Conservation (phyloP, 495 filamentous ascomycete species). For the Podospora pseudoanserina region DNA sequence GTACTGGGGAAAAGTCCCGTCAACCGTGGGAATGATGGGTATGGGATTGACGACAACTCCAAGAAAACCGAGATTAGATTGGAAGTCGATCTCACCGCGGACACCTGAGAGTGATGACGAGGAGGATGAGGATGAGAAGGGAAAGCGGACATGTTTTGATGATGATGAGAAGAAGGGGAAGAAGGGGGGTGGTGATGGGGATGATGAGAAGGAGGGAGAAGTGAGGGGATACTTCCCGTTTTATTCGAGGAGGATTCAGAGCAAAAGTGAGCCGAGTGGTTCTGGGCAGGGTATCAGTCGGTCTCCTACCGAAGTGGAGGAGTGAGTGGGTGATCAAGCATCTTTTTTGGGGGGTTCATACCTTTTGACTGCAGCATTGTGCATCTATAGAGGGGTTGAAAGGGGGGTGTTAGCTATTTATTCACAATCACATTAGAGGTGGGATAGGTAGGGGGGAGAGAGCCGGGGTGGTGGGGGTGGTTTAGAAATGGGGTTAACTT, state of each 20-base stretch:
- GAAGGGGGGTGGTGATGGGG: background rate
- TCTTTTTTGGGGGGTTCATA: background rate
- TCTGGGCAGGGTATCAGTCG: background rate
- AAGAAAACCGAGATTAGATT: background rate
- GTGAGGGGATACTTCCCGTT: conserved; percentile 22
- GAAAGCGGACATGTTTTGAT: background rate
- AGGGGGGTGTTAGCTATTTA: background rate
- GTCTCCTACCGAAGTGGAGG: background rate
- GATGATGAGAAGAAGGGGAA: background rate
- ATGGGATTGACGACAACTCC: background rate
- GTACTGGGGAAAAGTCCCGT: background rate
- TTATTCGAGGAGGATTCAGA: conserved; percentile 33
- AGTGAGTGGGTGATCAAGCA: background rate
- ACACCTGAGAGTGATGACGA: background rate
- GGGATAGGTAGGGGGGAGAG: background rate
- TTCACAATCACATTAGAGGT: background rate
- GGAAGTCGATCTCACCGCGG: background rate
- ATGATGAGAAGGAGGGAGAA: conserved; percentile 4
- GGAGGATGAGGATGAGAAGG: background rate
- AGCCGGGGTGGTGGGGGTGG: background rate
- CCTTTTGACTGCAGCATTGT: background rate
- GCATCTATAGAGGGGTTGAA: conserved; percentile 1
- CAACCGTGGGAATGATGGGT: background rate
- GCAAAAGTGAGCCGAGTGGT: conserved; percentile 33
- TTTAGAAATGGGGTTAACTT: background rate